phyloP scores from a whole-genome alignment of 768 basidiomycete genomes.

The Megacollybia marginata region DNA sequence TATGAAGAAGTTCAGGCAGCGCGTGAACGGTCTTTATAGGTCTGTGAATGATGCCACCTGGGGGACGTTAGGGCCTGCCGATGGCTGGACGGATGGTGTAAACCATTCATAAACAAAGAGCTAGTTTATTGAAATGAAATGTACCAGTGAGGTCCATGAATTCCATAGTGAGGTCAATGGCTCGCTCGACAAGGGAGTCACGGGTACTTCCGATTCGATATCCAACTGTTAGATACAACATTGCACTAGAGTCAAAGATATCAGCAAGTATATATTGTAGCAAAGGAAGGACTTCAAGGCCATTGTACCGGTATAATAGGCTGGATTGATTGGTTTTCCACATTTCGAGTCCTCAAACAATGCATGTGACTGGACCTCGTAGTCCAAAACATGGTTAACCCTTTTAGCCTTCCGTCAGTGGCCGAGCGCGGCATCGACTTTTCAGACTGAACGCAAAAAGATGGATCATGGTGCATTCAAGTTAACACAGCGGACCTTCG shows the following conservation, averaged over 20 bases:
- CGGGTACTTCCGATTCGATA: slow-evolving; percentile 9
- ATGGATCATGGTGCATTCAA: too few relatives aligned
- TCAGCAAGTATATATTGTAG: neutral
- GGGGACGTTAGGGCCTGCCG: too few relatives aligned
- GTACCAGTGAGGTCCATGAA: slow-evolving; percentile 18
- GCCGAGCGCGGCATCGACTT: too few relatives aligned
- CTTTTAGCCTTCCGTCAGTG: too few relatives aligned
- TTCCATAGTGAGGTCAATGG: slow-evolving; percentile 15
- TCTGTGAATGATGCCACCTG: too few relatives aligned
- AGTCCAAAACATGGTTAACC: slow-evolving; percentile 10
- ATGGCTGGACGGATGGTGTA: too few relatives aligned
- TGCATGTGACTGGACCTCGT: slow-evolving; percentile 10
- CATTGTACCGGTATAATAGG: slow-evolving; percentile 11
- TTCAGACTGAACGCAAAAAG: too few relatives aligned
- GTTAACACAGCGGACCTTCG: too few relatives aligned
- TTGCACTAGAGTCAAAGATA: slow-evolving; percentile 11
- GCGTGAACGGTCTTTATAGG: too few relatives aligned
- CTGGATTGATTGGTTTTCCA: slow-evolving; percentile 16
- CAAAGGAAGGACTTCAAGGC: slow-evolving; percentile 14
- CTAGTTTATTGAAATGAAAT: neutral
- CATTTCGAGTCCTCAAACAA: slow-evolving; percentile 7
- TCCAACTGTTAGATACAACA: slow-evolving; percentile 17
- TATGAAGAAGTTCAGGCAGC: too few relatives aligned
- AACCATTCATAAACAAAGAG: too few relatives aligned
- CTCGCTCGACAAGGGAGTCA: slow-evolving; percentile 15